Conservation (phyloP, 225 moss, liverwort and hornwort genomes). For the Lunularia cruciata region DNA sequence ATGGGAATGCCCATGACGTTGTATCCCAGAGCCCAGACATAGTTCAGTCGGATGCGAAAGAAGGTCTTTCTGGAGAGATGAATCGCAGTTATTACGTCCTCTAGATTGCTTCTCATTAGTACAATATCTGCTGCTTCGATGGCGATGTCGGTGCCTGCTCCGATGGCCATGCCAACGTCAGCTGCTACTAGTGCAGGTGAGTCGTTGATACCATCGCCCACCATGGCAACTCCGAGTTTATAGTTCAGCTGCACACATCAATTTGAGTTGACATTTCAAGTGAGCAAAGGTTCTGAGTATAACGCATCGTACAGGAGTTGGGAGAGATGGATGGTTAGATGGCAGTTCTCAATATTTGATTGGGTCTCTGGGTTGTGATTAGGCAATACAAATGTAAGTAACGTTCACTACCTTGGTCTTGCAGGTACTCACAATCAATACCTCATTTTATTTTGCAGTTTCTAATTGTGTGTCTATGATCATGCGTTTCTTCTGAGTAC, state of each 20-base stretch:
- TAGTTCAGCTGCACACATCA: constrained; percentile 31
- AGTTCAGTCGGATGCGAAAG: constrained; percentile 77
- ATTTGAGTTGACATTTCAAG: too few relatives aligned
- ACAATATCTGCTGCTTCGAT: constrained; percentile 98
- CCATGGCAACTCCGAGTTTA: constrained; percentile 82
- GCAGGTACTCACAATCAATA: not conserved
- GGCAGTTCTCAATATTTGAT: too few relatives aligned
- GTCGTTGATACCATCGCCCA: constrained; percentile 97
- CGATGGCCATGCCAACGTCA: constrained; percentile 97
- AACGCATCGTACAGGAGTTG: too few relatives aligned
- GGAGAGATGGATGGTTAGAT: too few relatives aligned
- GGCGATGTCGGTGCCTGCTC: constrained; percentile 95
- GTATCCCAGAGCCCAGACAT: constrained; percentile 90
- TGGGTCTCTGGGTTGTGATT: too few relatives aligned
- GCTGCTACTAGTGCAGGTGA: constrained; percentile 94
- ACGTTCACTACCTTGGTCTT: too few relatives aligned
- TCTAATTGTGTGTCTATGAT: too few relatives aligned
- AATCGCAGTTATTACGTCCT: constrained; percentile 89
- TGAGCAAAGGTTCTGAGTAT: too few relatives aligned
- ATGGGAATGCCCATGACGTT: constrained; percentile 87
- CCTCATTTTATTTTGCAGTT: too few relatives aligned
- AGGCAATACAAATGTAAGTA: too few relatives aligned
- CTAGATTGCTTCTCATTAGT: constrained; percentile 90
- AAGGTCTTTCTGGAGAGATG: constrained; percentile 84
- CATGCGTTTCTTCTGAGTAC: too few relatives aligned